Evolutionary conservation across 176 grass and related monocot genomes (phyloP).

Genomic region (Secale cereale): DNA sequence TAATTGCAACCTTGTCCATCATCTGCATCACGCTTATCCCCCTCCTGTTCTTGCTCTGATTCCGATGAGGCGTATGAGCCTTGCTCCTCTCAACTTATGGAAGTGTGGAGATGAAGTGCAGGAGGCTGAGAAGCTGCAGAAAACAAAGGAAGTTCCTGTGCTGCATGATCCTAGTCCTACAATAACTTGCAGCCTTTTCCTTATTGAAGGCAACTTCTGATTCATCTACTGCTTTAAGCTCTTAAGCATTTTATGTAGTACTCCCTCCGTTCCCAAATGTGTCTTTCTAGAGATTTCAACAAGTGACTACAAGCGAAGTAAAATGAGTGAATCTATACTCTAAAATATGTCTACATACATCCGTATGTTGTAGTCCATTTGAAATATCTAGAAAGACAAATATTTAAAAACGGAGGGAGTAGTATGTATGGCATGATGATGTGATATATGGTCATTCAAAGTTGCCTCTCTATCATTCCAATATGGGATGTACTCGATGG

Average conservation of each 20-base stretch:
- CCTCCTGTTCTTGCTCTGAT: conserved; percentile 44
- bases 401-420: too few species aligned
- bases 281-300: too few species aligned
- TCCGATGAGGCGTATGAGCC: background rate
- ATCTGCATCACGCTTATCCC: conserved; percentile 29
- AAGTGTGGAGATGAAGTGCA: background rate
- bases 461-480: background rate
- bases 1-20: conserved; percentile 54
- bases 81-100: background rate
- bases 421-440: background rate
- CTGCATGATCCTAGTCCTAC: background rate
- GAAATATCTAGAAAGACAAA: too few species aligned
- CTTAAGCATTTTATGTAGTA: background rate
- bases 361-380: too few species aligned
- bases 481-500: too few species aligned
- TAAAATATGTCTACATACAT: too few species aligned
- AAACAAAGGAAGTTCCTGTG: background rate
- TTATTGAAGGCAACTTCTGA: background rate
- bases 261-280: too few species aligned
- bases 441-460: background rate
- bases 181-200: background rate
- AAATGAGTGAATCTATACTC: too few species aligned
- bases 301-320: too few species aligned
- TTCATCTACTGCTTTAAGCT: background rate
- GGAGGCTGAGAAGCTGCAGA: background rate